Percentiles rank a stretch among this genome's conserved stretches.
These are phyloP conservation scores for Ciborinia camelliae DNA, from an alignment of 2,329 filamentous ascomycete genomes.

Conservation along the genomic window DNA sequence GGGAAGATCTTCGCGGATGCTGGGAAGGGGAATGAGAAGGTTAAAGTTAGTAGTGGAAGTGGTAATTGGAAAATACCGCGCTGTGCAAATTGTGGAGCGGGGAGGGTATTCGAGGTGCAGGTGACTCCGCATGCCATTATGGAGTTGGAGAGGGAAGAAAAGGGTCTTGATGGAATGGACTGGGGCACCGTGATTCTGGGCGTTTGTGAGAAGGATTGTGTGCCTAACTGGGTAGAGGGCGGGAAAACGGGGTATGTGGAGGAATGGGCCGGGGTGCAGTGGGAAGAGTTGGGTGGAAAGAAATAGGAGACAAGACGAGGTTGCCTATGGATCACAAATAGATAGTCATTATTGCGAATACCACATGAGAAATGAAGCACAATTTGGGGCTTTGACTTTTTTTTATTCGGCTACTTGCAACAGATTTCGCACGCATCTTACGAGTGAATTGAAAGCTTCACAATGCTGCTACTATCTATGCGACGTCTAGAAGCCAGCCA, in stretches of 20 bases:
- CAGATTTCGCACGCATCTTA: slow-evolving; percentile 1
- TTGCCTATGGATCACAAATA: not conserved
- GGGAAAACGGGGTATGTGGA: slow-evolving; percentile 72
- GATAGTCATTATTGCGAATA: slow-evolving; percentile 8
- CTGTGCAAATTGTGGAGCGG: slow-evolving; percentile 71
- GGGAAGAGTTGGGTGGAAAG: slow-evolving; percentile 66
- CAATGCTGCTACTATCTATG: slow-evolving; percentile 11
- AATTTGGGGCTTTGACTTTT: slow-evolving; percentile 9
- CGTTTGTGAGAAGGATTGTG: slow-evolving; percentile 79
- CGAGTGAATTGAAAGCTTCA: not conserved
- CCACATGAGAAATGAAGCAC: slow-evolving; percentile 8
- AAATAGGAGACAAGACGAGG: slow-evolving; percentile 10
- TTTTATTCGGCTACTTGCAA: slow-evolving; percentile 5
- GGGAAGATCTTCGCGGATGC: slow-evolving; percentile 55
- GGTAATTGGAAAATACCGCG: slow-evolving; percentile 57
- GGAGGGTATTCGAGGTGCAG: slow-evolving; percentile 86
- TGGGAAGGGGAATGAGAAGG: slow-evolving; percentile 27
- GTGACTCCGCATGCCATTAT: slow-evolving; percentile 86
- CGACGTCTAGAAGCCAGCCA: slow-evolving; percentile 13
- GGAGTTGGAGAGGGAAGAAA: slow-evolving; percentile 75
- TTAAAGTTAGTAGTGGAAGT: slow-evolving; percentile 22
- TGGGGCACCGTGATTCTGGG: slow-evolving; percentile 92
- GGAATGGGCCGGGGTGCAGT: slow-evolving; percentile 98
- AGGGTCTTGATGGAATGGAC: slow-evolving; percentile 83
- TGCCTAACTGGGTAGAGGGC: slow-evolving; percentile 53